Evolutionary conservation across 78 protist species (phyloP), one percentile per base, ranked within the genome.

Genomic region (slime mould (Dictyostelium discoideum)): DNA sequence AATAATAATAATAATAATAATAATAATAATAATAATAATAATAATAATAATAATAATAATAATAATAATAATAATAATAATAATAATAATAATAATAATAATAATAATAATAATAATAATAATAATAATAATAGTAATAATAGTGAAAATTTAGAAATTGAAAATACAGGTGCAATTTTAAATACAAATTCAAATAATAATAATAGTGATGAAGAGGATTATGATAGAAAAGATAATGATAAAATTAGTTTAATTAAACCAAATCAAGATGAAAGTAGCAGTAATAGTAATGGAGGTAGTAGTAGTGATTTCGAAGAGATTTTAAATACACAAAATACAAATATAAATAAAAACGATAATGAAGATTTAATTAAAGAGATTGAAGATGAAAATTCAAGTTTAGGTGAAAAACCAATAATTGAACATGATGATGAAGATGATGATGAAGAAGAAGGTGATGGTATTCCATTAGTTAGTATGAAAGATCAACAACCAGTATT

Each of bases 351-450:
- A 60, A 60, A 60, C 4, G 69, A 24, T 29, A 83, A 67, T 40
- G 37, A 39, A 44, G 90, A 85, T 44, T 44, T 84, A 39, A 26
- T 85, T 11, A 69, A 44, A 69, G 90, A 85, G 32, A 85, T 85
- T 69, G 83, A 85, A 85, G 46, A 85, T 69, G 90, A 80, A 81
- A 90, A 72, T 54, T 60, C 50, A 20, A 78, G 65, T 46, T 74
- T 50, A 18, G 14, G 80, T 46, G 73, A 73, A 1, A 42, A 79
- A 89, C 39, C 63, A 10, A 13, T 18, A 65, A 20, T 65, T 10
- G 80, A 65, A 67, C 78, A 65, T 16, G 24, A 46, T 3, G 94
- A 80, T 0, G 94, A 90, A 13, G 88, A 83, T 32, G 79, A 40
- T 24, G 81, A 48, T 29, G 16, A 42, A 1, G 42, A 14, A 8